Conservation (phyloP, 148 eudicot species). For the Cornus florida region DNA sequence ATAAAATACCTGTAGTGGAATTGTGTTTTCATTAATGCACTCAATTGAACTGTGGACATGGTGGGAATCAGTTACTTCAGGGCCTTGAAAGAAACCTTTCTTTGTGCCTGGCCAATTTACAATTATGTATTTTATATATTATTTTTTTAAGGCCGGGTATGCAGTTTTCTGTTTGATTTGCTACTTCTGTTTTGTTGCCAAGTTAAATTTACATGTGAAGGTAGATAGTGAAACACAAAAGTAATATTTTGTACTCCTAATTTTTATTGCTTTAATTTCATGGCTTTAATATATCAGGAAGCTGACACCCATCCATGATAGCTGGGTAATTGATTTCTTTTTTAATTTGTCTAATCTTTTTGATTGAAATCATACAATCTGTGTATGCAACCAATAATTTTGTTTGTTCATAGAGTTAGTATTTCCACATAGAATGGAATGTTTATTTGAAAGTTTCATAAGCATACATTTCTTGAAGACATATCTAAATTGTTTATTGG, state of each 20-base stretch:
- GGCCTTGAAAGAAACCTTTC: too few relatives aligned
- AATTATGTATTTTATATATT: too few relatives aligned
- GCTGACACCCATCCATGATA: not conserved
- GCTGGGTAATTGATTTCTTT: not conserved
- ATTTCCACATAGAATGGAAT: not conserved
- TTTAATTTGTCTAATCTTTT: not conserved
- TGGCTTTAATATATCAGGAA: not conserved
- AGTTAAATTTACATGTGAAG: not conserved
- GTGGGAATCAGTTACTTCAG: too few relatives aligned
- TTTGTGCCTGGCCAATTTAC: too few relatives aligned
- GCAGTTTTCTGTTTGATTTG: too few relatives aligned
- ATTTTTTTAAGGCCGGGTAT: too few relatives aligned
- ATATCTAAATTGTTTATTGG: not conserved
- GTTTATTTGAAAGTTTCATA: not conserved
- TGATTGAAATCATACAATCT: not conserved
- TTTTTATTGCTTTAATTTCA: conserved; percentile 2
- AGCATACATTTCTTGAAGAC: not conserved
- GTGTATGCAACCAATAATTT: not conserved
- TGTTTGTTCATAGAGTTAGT: not conserved
- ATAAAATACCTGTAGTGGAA: not conserved
- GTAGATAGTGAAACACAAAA: not conserved
- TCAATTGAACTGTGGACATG: not conserved
- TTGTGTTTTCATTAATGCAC: not conserved
- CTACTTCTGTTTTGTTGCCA: too few relatives aligned
- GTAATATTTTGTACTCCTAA: not conserved